Conservation (phyloP, 345 rosid genomes). For the Eucalyptus rudis region DNA sequence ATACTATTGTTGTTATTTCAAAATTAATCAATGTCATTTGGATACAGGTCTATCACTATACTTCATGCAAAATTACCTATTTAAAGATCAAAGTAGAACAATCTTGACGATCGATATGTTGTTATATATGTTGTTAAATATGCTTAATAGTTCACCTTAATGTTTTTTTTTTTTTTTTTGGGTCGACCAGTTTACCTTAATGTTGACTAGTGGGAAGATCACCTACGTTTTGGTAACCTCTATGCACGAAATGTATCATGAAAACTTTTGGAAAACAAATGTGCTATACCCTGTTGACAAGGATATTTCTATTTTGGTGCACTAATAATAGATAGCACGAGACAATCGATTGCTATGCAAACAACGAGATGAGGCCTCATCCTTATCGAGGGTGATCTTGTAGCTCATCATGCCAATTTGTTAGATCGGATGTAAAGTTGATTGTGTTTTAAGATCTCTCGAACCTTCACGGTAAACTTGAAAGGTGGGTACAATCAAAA, state of each 20-base stretch:
- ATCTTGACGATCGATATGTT: not conserved
- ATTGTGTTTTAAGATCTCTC: not conserved
- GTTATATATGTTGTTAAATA: not conserved
- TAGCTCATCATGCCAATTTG: not conserved
- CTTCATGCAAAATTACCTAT: not conserved
- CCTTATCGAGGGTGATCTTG: not conserved
- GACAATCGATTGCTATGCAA: not conserved
- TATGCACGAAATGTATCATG: not conserved
- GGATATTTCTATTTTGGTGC: not conserved
- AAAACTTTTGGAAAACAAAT: not conserved
- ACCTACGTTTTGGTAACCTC: not conserved
- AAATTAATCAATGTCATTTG: too few relatives aligned
- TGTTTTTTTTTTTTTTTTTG: too few relatives aligned
- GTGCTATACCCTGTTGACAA: not conserved
- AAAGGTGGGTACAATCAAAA: not conserved
- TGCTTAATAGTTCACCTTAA: not conserved
- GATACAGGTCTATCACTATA: not conserved
- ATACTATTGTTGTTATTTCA: too few relatives aligned
- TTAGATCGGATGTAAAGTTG: not conserved
- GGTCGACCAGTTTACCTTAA: not conserved
- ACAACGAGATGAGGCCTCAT: not conserved
- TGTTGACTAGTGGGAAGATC: not conserved
- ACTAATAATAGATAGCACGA: not conserved
- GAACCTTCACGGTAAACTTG: not conserved
- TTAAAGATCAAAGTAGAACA: not conserved